Base-by-base conservation (phyloP, 257 asterid genomes). In the Perilla frutescens region DNA sequence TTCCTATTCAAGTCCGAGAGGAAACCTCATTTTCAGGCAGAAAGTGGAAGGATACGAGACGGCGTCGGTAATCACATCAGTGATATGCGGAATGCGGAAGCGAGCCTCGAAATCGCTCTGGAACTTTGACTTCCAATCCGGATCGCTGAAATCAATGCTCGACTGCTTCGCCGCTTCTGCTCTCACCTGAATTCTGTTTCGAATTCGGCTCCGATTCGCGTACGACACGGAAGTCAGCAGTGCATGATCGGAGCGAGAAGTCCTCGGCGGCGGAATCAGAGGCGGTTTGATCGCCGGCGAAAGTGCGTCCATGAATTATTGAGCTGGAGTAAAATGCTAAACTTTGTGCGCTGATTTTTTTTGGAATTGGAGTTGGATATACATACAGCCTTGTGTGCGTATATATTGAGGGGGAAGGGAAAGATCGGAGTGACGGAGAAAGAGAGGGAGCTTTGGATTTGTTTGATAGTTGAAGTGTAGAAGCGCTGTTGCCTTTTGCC, bases 11-110 rank as follows among this genome's bases (percentile, higher is more conserved):
- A 55, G 39, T 62, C 63, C 31, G 50, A 50, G 29, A 8, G 6
- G 8, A 2, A 34, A 91, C 97, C 97, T 90, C 97, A 92, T 92
- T 63, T 71, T 87, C 57, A 92, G 93, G 72, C 96, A 92, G 79
- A 92, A 92, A 37, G 97, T 84, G 44, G 97, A 92, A 3, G 97
- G 97, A 58, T 83, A 88, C 3, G 92, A 84, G 76, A 68, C 88
- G 70, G 97, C 87, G 60, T 90, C 90, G 13, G 85, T 81, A 14
- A 86, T 79, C 53, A 78, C 85, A 77, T 92, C 93, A 2, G 92
- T 83, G 54, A 91, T 62, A 49, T 92, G 98, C 73, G 96, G 96
- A 77, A 92, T 90, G 50, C 78, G 86, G 68, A 92, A 92, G 47
- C 96, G 93, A 54, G 84, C 81, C 78, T 87, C 96, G 72, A 92